These are phyloP conservation scores for Lactifluus hygrophoroides DNA, from an alignment of 768 basidiomycete species.

Conservation along the genomic window DNA sequence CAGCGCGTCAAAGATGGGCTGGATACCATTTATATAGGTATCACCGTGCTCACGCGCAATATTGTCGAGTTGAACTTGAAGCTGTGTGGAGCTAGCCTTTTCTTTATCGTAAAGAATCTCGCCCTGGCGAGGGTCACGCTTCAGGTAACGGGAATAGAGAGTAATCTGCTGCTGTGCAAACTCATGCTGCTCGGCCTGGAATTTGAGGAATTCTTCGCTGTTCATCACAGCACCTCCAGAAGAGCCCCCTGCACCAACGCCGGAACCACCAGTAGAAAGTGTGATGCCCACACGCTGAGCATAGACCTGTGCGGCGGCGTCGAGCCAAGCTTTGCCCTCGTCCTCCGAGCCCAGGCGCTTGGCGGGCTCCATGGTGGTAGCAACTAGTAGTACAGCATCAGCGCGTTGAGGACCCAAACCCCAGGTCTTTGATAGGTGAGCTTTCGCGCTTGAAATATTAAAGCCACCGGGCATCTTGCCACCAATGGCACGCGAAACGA, in stretches of 20 bases:
- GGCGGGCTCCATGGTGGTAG: conserved; percentile 86
- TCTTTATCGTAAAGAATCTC: conserved; percentile 85
- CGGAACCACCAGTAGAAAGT: conserved; percentile 58
- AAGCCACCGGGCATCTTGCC: conserved; percentile 99
- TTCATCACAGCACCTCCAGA: conserved; percentile 85
- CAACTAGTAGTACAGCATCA: conserved; percentile 85
- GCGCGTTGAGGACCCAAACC: conserved; percentile 87
- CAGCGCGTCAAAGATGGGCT: conserved; percentile 87
- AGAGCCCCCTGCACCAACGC: conserved; percentile 50
- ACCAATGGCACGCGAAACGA: conserved; percentile 86
- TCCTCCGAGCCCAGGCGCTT: conserved; percentile 87
- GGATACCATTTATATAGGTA: conserved; percentile 86
- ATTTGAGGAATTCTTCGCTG: conserved; percentile 96
- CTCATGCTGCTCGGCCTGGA: conserved; percentile 87
- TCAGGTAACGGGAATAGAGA: conserved; percentile 94
- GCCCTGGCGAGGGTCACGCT: conserved; percentile 86
- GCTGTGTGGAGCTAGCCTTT: conserved; percentile 57
- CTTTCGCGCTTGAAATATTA: conserved; percentile 86
- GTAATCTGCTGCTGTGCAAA: conserved; percentile 93
- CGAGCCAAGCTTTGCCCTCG: conserved; percentile 93
- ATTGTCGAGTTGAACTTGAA: conserved; percentile 83
- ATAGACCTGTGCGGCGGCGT: conserved; percentile 74
- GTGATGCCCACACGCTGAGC: conserved; percentile 86
- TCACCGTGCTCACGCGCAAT: conserved; percentile 93
- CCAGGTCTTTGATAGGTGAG: conserved; percentile 86